A percentile compares a stretch with the other conserved stretches of the same genome.
phyloP scores from a whole-genome alignment of 495 filamentous ascomycete genomes.

The Penicillium egyptiacum region DNA sequence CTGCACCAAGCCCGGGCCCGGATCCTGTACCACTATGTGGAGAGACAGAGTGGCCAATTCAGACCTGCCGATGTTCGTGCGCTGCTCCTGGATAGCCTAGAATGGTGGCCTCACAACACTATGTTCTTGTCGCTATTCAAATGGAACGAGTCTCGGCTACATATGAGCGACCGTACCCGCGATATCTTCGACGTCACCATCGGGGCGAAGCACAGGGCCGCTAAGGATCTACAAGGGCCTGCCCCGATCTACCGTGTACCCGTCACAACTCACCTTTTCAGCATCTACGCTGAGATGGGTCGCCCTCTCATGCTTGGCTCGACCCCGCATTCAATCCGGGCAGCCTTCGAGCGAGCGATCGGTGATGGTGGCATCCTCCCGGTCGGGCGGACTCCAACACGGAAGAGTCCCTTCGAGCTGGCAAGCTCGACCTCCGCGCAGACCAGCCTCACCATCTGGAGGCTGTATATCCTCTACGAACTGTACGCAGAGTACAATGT shows the following conservation, averaged over 20 bases:
- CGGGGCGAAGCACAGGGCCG: background rate
- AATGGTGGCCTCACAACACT: constrained; percentile 71
- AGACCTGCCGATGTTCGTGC: constrained; percentile 62
- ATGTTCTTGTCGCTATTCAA: constrained; percentile 70
- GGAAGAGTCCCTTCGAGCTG: background rate
- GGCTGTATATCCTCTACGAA: constrained; percentile 63
- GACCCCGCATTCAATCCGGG: constrained; percentile 59
- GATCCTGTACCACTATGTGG: constrained; percentile 67
- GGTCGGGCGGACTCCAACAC: background rate
- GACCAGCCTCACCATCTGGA: constrained; percentile 59
- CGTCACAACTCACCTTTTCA: constrained; percentile 57
- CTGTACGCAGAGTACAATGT: constrained; percentile 32
- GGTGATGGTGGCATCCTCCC: constrained; percentile 24
- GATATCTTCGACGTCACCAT: constrained; percentile 32
- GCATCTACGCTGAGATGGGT: constrained; percentile 63
- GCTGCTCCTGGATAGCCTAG: constrained; percentile 57
- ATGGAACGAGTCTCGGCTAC: constrained; percentile 67
- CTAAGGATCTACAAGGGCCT: constrained; percentile 37
- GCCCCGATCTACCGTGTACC: constrained; percentile 32
- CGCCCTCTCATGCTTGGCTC: constrained; percentile 45
- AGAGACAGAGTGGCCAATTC: constrained; percentile 53
- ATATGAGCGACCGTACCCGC: constrained; percentile 71
- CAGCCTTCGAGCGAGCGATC: constrained; percentile 72
- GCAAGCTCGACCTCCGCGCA: constrained; percentile 3
- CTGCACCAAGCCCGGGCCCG: constrained; percentile 65